phyloP scores from a whole-genome alignment of 2,329 filamentous ascomycete species.

The Aureobasidium sp. region DNA sequence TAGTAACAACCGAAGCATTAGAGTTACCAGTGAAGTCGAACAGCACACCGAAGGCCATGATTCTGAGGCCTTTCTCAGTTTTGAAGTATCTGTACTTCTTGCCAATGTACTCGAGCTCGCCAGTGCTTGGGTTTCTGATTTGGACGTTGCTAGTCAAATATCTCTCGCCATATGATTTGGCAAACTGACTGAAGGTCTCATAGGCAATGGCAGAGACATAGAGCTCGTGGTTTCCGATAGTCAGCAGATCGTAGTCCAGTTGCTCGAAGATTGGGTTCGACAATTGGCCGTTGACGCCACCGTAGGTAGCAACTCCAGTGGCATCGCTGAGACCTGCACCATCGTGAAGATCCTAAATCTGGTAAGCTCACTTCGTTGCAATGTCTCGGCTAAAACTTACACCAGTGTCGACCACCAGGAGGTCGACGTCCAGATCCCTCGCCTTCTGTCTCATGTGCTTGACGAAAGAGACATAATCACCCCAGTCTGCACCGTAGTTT shows the following conservation, averaged over 20 bases:
- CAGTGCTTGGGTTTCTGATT: conserved; percentile 36
- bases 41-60: conserved; percentile 46
- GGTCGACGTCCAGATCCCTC: conserved; percentile 47
- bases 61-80: conserved; percentile 39
- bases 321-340: conserved; percentile 55
- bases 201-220: conserved; percentile 55
- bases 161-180: conserved; percentile 47
- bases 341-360: conserved; percentile 49
- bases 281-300: conserved; percentile 44
- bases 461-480: conserved; percentile 55
- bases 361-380: background rate
- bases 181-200: conserved; percentile 52
- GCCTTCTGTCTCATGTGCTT: conserved; percentile 53
- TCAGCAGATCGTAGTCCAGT: conserved; percentile 46
- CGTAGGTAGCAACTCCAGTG: conserved; percentile 26
- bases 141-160: conserved; percentile 48
- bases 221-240: conserved; percentile 57
- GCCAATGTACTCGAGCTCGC: conserved; percentile 38
- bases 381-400: background rate
- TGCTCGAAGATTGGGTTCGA: conserved; percentile 46
- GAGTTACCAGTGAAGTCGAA: conserved; percentile 48
- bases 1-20: conserved; percentile 53
- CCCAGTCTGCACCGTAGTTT: conserved; percentile 59
- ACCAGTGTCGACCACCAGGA: conserved; percentile 54
- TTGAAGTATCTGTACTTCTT: conserved; percentile 42